Evolutionary conservation across 2,329 filamentous ascomycete genomes (phyloP).

Genomic region (Ceratocystis colombiana): DNA sequence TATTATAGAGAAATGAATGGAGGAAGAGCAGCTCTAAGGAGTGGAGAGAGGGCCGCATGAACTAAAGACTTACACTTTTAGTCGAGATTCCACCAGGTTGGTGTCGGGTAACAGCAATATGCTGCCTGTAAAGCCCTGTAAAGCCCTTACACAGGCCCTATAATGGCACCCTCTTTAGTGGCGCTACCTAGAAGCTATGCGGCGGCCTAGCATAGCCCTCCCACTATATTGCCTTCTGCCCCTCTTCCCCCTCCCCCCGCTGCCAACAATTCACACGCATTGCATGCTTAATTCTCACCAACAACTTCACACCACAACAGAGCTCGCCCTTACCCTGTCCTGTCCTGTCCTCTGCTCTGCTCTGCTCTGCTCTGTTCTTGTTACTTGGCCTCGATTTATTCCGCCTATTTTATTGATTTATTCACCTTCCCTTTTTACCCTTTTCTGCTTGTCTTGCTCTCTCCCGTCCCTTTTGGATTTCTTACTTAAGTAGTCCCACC

Average conservation of each 20-base stretch:
- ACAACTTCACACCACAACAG: neutral
- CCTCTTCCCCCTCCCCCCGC: too few relatives aligned
- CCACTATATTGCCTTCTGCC: neutral
- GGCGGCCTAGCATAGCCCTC: too few relatives aligned
- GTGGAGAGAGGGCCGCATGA: too few relatives aligned
- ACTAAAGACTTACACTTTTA: too few relatives aligned
- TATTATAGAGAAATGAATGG: too few relatives aligned
- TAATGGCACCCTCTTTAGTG: too few relatives aligned
- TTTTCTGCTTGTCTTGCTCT: conserved; percentile 9
- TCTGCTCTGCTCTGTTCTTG: conserved; percentile 11
- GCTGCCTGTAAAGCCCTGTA: too few relatives aligned
- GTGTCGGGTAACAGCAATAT: too few relatives aligned
- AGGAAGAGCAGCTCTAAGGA: too few relatives aligned
- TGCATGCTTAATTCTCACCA: conserved; percentile 8
- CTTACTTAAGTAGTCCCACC: conserved; percentile 10
- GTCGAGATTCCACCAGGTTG: too few relatives aligned
- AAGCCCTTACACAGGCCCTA: too few relatives aligned
- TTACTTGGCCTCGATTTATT: neutral
- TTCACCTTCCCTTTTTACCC: conserved; percentile 21
- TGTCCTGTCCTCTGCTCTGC: conserved; percentile 8
- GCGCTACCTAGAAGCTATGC: too few relatives aligned
- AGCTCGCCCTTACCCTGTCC: conserved; percentile 19
- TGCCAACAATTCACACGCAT: neutral
- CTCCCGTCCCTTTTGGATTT: conserved; percentile 12
- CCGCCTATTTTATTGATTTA: conserved; percentile 10